These are phyloP conservation scores for Clarireedia paspali DNA, from an alignment of 2,329 filamentous ascomycete genomes.

Conservation along the genomic window DNA sequence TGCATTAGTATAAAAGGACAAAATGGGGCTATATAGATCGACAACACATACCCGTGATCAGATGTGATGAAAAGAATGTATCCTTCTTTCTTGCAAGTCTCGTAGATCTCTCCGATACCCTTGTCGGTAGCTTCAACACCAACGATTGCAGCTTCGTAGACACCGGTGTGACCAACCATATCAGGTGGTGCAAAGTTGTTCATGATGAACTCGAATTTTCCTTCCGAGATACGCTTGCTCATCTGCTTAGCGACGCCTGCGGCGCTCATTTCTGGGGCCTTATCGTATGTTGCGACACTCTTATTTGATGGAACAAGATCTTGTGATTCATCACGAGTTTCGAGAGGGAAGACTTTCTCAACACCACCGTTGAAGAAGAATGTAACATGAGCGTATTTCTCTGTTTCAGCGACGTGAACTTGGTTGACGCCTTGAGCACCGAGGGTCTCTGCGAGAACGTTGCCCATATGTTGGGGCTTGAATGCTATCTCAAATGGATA, in stretches of 20 bases:
- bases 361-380: conserved; percentile 99
- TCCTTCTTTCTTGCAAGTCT: conserved; percentile 85
- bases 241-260: conserved; percentile 85
- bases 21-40: neutral
- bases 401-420: conserved; percentile 95
- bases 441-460: conserved; percentile 96
- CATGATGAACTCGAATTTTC: conserved; percentile 94
- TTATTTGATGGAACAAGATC: conserved; percentile 82
- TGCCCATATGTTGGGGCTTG: conserved; percentile 89
- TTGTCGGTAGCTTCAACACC: conserved; percentile 82
- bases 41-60: conserved; percentile 67
- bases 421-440: conserved; percentile 84
- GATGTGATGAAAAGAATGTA: conserved; percentile 94
- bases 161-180: conserved; percentile 98
- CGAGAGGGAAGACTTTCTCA: conserved; percentile 89
- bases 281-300: conserved; percentile 85
- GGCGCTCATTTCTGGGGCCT: conserved; percentile 92
- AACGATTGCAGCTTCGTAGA: conserved; percentile 88
- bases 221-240: conserved; percentile 74
- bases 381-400: conserved; percentile 98
- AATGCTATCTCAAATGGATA: conserved; percentile 91
- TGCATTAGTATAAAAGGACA: conserved; percentile 4
- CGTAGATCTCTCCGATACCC: conserved; percentile 87
- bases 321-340: conserved; percentile 77
- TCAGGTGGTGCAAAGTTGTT: conserved; percentile 99